Base-by-base conservation (phyloP, 805 yeast genomes). In the Hanseniaspora thailandica region DNA sequence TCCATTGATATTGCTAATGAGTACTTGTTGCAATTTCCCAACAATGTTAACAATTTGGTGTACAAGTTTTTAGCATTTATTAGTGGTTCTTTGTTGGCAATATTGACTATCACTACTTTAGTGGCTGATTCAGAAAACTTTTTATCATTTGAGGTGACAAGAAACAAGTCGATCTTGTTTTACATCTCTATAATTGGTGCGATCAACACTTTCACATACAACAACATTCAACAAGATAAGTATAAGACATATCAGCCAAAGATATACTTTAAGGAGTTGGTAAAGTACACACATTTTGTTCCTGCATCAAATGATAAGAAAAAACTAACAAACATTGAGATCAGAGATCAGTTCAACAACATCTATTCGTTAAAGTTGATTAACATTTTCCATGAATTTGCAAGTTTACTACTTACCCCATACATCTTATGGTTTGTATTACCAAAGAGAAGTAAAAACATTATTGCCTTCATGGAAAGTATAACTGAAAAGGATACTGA, bases 401-500 rank as follows among this genome's bases (percentile, higher is more conserved):
- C 86, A 33, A 86, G 96, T 63, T 74, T 93, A 59, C 67, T 90
- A 0, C 66, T 90, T 58, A 82, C 95, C 0, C 99, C 98, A 1
- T 84, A 88, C 57, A 78, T 93, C n/a, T 69, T 93, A 19, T 88
- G 95, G 84, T 80, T 83, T 62, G 78, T 86, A 19, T 70, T 93
- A 26, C 87, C 96, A 3, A 75, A 75, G 48, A 75, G 80, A 25
- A 72, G 90, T 13, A 89, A 84, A 28, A 73, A 78, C 26, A 84
- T 93, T 44, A 77, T 93, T 31, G 97, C 93, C 63, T 93, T 93
- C 62, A 86, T 90, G 66, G 71, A 97, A 54, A 97, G 90, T 55
- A 83, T 78, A 59, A 81, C 95, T 12, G 81, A 88, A 12, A 93
- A 90, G 64, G 86, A 89, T 46, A 97, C 89, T 69, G 97, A 96